Evolutionary conservation across 2,329 filamentous ascomycete species (phyloP), one percentile per base, ranked within the genome.

Genomic region (Hortaea werneckii): DNA sequence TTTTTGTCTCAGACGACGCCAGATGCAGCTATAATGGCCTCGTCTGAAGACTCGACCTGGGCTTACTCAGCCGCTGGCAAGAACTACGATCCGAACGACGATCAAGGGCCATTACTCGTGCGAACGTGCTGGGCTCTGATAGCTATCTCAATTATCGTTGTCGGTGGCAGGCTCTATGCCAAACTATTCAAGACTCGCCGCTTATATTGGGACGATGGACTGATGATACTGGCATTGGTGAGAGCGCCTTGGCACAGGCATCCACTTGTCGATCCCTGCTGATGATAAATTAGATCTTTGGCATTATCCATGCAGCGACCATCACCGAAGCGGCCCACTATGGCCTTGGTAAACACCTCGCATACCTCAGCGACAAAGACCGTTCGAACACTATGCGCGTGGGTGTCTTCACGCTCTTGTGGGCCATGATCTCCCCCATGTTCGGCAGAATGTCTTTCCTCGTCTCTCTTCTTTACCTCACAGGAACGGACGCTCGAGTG

Each of bases 391-490:
- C 56, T 9, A 47, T 58, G 12, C 43, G 50, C 12, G 48, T 49
- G 26, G 59, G 60, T 27, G 50, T 52, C 32, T 38, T 52, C 7
- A 53, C 54, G 4, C 44, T 63, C 13, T 42, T 50, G 3, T 53
- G 49, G 39, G 56, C 55, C 11, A 57, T 54, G 37, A 41, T 59
- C 13, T 53, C 50, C 38, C 56, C 59, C 3, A 58, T 59, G 52
- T 42, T 51, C 40, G 60, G 56, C 10, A 47, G 60, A 5, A 44
- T 63, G 1, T 50, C 49, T 13, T 63, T 61, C 46, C 56, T 54
- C 47, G 53, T 53, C 13, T 61, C 59, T 7, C 35, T 63, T 5
- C 50, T 60, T 7, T 62, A 45, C 41, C 52, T 63, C 29, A 52
- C 54, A 5, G 45, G 49, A 7, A 59, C 57, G 9, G 57, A 61